Evolutionary conservation across 768 basidiomycete genomes (phyloP), one percentile per base, ranked within the genome.

Genomic region (Gloeopeniophorella convolvens): DNA sequence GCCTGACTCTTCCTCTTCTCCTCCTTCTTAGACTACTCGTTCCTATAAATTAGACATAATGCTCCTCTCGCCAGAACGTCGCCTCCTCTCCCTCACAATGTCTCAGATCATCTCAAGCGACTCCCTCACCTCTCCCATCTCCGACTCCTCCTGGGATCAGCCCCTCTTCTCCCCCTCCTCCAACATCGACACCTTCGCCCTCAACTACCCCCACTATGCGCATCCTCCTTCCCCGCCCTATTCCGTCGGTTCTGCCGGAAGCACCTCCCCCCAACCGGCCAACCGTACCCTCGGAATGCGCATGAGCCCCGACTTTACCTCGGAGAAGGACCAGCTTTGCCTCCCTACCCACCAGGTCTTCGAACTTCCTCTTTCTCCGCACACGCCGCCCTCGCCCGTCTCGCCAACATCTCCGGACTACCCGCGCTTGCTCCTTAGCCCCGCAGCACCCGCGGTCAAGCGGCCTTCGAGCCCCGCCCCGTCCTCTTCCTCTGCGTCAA

Each of bases 291-390:
- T 82, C 70, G 77, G 73, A 64, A 71, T 74, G 52, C 73, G 72
- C 55, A 66, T 70, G 60, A 70, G 69, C 54, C 72, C 76, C 4
- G 77, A 77, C 54, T 56, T 51, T 10, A 56, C 47, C 23, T 65
- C 70, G 15, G 75, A 77, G 20, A 62, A 69, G 48, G 73, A 77
- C 45, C 74, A 69, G 48, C 67, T 78, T 34, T 87, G 83, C 61
- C 64, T 87, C 12, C 76, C 85, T 28, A 87, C 85, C 13, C 77
- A 79, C 63, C 80, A 87, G 68, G 72, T 87, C 59, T 88, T 87
- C 65, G 83, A 85, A 65, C 72, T 82, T 54, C 66, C 73, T 45
- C 65, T 73, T 3, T 45, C 61, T 12, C 57, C 64, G 27, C 55
- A 61, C 27, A 57, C 61, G 24, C 66, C 69, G 5, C 62, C 61